A percentile compares a stretch with the other conserved stretches of the same genome.
Conservation (phyloP, 2,329 filamentous ascomycete genomes). For the Monosporascus sp. region DNA sequence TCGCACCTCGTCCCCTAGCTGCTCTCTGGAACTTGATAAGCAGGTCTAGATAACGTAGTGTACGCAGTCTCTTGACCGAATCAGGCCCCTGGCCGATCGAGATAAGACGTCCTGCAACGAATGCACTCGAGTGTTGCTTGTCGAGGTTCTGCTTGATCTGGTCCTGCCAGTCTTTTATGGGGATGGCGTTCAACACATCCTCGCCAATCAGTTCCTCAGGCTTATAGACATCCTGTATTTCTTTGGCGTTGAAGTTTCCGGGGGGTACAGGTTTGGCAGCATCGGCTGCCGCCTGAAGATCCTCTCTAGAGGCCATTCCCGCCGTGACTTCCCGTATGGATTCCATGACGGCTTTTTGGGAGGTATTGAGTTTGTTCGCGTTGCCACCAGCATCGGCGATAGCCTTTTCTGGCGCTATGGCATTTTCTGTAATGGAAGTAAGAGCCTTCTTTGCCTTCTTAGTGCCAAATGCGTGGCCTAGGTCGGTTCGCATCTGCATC, state of each 20-base stretch:
- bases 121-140: constrained; percentile 54
- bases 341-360: constrained; percentile 55
- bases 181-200: constrained; percentile 61
- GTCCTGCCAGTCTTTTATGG: constrained; percentile 70
- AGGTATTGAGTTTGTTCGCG: constrained; percentile 47
- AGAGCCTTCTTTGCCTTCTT: constrained; percentile 81
- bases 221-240: constrained; percentile 68
- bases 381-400: constrained; percentile 35
- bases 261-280: constrained; percentile 67
- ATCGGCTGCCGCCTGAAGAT: constrained; percentile 60
- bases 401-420: constrained; percentile 59
- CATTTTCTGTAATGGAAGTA: constrained; percentile 53
- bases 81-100: constrained; percentile 48
- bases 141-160: constrained; percentile 52
- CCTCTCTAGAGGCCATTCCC: constrained; percentile 61
- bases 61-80: constrained; percentile 46
- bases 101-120: constrained; percentile 58
- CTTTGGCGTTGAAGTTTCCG: constrained; percentile 60
- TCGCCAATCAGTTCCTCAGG: constrained; percentile 59
- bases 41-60: constrained; percentile 56
- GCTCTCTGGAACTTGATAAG: constrained; percentile 48
- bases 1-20: constrained; percentile 40
- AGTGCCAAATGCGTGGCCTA: constrained; percentile 76
- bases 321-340: constrained; percentile 56
- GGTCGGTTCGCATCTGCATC: constrained; percentile 58